Base-by-base conservation (phyloP, 441 rosid genomes). In the Gossypium schwendimanii region DNA sequence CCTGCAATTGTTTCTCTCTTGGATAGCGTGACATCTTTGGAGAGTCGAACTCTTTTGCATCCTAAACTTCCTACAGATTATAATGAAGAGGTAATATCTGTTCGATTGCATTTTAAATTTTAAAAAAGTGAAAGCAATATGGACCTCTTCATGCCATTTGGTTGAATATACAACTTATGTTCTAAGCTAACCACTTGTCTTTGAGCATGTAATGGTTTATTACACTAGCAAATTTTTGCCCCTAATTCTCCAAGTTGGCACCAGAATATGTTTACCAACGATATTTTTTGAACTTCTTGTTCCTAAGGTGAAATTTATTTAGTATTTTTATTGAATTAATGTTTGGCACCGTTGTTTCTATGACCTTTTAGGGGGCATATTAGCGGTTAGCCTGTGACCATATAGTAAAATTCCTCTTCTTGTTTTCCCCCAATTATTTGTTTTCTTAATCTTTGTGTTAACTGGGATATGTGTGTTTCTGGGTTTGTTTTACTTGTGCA, bases 11-110 rank as follows among this genome's bases (percentile, higher is more conserved):
- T 73, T 77, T 83, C 89, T 78, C 80, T 96, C 80, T 81, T 73
- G 79, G 87, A 88, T 28, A 79, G 86, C 76, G 57, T 96, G 57
- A 71, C 80, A 49, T 89, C 97, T 70, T 79, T 96, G 80, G 97
- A 90, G 78, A 83, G 78, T 66, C 88, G 63, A 76, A 71, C 79
- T 57, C 72, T 77, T 74, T 52, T 80, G 82, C 82, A 73, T 52
- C 66, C 60, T 36, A 61, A 65, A 73, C 78, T 75, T 75, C 74
- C 67, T 72, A 65, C 76, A 63, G 75, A 71, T 67, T 75, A 80
- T 15, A 72, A 39, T 26, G 80, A 75, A 79, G 60, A 77, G 88
- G 98, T 93, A 87, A 76, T 33, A 53, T 57, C 23, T 72, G 26
- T 33, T 73, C 45, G 45, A n/a, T 36, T 18, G 20, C 61, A 47